Base-by-base conservation (phyloP, 2,329 filamentous ascomycete species). In the Calonectria naviculata region DNA sequence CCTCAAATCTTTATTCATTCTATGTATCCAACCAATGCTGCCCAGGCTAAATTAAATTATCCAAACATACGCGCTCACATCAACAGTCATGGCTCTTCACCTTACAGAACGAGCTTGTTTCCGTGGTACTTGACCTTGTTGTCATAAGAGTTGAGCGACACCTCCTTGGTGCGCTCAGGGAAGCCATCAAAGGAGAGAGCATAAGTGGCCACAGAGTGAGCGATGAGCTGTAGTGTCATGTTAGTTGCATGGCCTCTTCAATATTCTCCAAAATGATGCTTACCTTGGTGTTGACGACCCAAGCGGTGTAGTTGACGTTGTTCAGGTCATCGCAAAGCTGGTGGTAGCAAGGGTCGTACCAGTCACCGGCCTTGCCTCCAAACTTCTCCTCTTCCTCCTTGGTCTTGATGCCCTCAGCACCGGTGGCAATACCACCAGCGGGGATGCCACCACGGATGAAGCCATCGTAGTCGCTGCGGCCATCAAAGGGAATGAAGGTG, bases 381-480 rank as follows among this genome's bases (percentile, higher is more conserved):
- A 95, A 96, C 83, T 90, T 83, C 46, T 84, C 85, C 2, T 83
- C 89, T 79, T 95, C 92, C 38, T 90, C 87, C 61, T 87, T 83
- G 0, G 93, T 94, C 89, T 95, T 95, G 83, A 94, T 81, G 15
- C 89, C 92, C 82, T 95, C 93, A 1, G 94, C 94, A 44, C 94
- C 94, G 2, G 93, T 95, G 66, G 93, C 93, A 71, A 95, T 90
- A 34, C 94, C 94, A 28, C 94, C 93, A 1, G 90, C 90, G 0
- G 94, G 92, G 47, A 95, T 94, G 4, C 92, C 92, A 67, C 89
- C 87, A 41, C 90, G 87, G 77, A 95, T 92, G 84, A 96, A 95
- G 1, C 90, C 92, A 62, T 92, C 93, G 77, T 96, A 96, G 82
- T 97, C 94, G 73, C 92, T 94, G 70, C 94, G 91, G 8, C 94